Conservation (phyloP, 2,329 filamentous ascomycete genomes). For the Ustulina deusta region DNA sequence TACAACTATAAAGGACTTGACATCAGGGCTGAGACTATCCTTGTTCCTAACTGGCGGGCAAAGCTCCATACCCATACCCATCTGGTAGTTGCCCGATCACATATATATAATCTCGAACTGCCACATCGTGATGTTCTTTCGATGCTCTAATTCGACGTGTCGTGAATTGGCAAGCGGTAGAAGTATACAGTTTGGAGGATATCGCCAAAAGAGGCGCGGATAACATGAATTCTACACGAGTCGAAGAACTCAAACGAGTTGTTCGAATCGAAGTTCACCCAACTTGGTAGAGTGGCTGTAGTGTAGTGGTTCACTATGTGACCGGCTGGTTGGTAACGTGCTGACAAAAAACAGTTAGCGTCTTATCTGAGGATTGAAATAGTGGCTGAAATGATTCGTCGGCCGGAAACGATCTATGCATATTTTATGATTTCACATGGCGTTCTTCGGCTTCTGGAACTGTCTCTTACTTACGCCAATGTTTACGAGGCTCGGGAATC, state of each 20-base stretch:
- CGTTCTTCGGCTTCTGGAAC: not conserved
- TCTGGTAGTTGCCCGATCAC: too few relatives aligned
- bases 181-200: not conserved
- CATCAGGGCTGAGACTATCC: too few relatives aligned
- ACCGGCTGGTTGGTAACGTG: not conserved
- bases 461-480: not conserved
- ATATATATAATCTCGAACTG: not conserved
- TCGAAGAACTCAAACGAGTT: not conserved
- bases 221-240: not conserved
- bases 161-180: not conserved
- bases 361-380: not conserved
- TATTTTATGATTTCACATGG: not conserved
- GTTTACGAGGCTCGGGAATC: not conserved
- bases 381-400: not conserved
- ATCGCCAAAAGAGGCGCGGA: not conserved
- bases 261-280: too few relatives aligned
- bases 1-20: too few relatives aligned
- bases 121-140: not conserved
- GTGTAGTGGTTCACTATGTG: not conserved
- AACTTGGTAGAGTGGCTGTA: not conserved
- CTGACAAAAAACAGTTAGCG: not conserved
- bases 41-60: too few relatives aligned
- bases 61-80: too few relatives aligned
- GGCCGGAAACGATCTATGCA: not conserved
- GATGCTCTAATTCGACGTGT: not conserved